phyloP scores from a whole-genome alignment of 768 basidiomycete species.

The Chalciporus pseudorubinellus region DNA sequence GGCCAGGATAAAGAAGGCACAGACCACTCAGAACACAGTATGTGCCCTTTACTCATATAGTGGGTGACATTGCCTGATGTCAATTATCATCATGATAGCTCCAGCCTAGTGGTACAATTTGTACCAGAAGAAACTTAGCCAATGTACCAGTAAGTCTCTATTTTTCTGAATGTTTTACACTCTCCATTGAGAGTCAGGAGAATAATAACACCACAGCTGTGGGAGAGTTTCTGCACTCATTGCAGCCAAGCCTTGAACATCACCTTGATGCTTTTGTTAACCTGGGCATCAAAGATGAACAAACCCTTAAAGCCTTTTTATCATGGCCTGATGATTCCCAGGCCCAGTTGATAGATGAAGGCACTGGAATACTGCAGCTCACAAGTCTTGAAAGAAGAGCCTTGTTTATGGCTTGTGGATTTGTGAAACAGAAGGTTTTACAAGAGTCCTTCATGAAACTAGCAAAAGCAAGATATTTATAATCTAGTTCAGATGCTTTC shows the following conservation, averaged over 20 bases:
- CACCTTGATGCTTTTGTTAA: conserved; percentile 15
- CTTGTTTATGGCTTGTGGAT: conserved; percentile 13
- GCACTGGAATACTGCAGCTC: conserved; percentile 9
- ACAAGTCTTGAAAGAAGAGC: conserved; percentile 20
- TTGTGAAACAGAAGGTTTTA: conserved; percentile 4
- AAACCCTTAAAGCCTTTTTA: conserved; percentile 22
- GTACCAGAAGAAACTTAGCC: neutral
- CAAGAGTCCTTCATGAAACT: neutral
- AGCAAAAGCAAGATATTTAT: neutral
- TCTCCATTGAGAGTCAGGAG: neutral
- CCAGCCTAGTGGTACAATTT: neutral
- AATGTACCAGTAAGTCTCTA: neutral
- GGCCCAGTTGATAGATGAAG: conserved; percentile 17
- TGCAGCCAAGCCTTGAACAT: conserved; percentile 21
- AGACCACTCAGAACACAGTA: neutral
- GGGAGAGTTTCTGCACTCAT: conserved; percentile 19
- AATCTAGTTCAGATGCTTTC: neutral
- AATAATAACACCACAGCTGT: neutral
- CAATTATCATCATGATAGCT: no score
- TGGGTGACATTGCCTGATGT: no score
- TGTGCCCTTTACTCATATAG: neutral
- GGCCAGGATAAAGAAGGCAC: neutral
- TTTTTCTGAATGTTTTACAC: conserved; percentile 3
- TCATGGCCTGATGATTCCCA: conserved; percentile 19
- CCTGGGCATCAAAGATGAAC: conserved; percentile 24